Percentiles rank a stretch among this genome's conserved stretches.
phyloP scores from a whole-genome alignment of 2,329 filamentous ascomycete species.

The Colletotrichum lentis region DNA sequence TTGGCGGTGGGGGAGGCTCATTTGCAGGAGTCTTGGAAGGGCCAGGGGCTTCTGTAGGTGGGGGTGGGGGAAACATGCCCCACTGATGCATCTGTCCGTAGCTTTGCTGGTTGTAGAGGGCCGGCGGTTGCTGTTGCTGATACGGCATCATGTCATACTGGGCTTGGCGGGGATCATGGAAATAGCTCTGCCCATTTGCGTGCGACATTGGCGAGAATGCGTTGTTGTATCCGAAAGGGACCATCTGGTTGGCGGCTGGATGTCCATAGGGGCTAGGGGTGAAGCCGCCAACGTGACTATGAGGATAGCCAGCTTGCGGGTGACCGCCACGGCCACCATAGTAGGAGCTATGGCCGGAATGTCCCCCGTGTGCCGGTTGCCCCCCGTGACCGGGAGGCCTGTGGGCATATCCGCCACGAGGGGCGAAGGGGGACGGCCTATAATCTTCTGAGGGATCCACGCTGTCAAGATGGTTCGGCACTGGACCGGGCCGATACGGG shows the following conservation, averaged over 20 bases:
- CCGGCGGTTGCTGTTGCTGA: conserved; percentile 45
- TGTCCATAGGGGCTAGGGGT: conserved; percentile 46
- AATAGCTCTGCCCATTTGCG: conserved; percentile 53
- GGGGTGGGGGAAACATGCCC: conserved; percentile 52
- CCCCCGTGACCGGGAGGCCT: conserved; percentile 37
- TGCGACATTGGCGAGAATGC: conserved; percentile 57
- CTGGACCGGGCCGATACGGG: conserved; percentile 53
- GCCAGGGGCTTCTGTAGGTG: conserved; percentile 52
- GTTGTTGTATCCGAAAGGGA: conserved; percentile 56
- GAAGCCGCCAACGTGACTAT: conserved; percentile 58
- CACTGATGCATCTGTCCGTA: conserved; percentile 48
- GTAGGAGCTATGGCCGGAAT: conserved; percentile 44
- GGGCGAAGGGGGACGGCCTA: conserved; percentile 52
- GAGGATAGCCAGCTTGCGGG: conserved; percentile 52
- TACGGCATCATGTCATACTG: conserved; percentile 64
- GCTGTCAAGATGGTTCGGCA: conserved; percentile 65
- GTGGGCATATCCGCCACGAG: conserved; percentile 30
- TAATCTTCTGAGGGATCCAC: conserved; percentile 72
- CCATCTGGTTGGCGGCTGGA: conserved; percentile 53
- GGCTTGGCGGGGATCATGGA: conserved; percentile 48
- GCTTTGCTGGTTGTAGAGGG: conserved; percentile 46
- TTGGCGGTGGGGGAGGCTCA: conserved; percentile 54
- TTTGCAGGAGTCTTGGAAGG: conserved; percentile 49
- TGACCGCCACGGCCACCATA: conserved; percentile 43
- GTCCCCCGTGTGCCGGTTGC: conserved; percentile 19